These are phyloP conservation scores for Fusarium redolens DNA, from an alignment of 2,329 filamentous ascomycete genomes.

Conservation along the genomic window DNA sequence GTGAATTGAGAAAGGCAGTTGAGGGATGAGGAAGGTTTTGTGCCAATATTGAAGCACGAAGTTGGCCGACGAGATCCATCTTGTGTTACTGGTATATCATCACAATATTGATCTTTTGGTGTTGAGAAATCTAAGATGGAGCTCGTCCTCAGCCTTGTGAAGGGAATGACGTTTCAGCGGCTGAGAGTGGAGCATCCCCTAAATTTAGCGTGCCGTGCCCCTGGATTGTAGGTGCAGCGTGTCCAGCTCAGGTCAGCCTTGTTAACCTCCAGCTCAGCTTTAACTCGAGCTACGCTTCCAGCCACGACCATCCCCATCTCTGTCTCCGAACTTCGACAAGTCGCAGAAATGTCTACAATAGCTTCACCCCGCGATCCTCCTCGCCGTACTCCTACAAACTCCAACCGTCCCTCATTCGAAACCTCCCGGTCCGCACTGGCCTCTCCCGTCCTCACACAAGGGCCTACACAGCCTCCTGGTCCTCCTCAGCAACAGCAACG, in stretches of 20 bases:
- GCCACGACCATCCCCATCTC: neutral
- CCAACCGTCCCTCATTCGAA: constrained; percentile 80
- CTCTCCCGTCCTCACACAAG: constrained; percentile 58
- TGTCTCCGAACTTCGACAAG: neutral
- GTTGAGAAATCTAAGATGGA: constrained; percentile 11
- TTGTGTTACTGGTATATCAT: constrained; percentile 11
- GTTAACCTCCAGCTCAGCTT: constrained; percentile 18
- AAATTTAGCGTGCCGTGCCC: constrained; percentile 33
- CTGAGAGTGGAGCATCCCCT: constrained; percentile 34
- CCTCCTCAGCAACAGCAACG: constrained; percentile 31
- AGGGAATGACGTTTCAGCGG: constrained; percentile 41
- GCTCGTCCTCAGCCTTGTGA: constrained; percentile 31
- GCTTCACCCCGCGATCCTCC: constrained; percentile 70
- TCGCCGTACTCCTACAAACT: constrained; percentile 74
- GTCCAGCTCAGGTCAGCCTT: constrained; percentile 33
- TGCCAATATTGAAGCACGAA: constrained; percentile 61
- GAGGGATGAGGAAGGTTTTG: constrained; percentile 66
- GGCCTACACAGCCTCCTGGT: constrained; percentile 14
- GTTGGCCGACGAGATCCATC: constrained; percentile 58
- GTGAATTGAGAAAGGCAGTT: constrained; percentile 70
- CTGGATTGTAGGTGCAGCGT: constrained; percentile 35
- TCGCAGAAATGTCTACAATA: constrained; percentile 69
- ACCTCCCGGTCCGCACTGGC: constrained; percentile 68
- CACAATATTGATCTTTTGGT: constrained; percentile 6
- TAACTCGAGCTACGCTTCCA: neutral